Evolutionary conservation across 2,329 filamentous ascomycete genomes (phyloP).

Genomic region (Zymoseptoria ardabiliae): DNA sequence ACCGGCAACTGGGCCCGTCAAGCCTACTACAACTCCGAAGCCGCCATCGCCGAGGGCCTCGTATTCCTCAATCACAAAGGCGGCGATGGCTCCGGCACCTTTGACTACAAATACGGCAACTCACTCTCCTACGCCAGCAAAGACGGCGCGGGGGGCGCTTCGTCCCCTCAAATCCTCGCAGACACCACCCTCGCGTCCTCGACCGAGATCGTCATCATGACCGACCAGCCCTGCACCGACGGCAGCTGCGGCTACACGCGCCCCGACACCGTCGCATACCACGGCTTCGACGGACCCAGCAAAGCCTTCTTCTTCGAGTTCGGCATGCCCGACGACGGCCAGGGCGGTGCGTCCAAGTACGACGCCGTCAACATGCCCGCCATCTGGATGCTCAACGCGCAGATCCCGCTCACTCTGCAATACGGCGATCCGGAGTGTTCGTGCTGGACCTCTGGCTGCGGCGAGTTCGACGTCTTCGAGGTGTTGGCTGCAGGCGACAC

Average conservation of each 20-base stretch:
- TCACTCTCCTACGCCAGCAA: conserved; percentile 50
- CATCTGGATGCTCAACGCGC: conserved; percentile 67
- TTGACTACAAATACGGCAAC: conserved; percentile 48
- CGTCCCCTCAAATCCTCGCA: conserved; percentile 43
- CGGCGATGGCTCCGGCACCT: conserved; percentile 49
- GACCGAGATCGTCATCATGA: conserved; percentile 47
- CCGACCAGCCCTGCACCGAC: conserved; percentile 42
- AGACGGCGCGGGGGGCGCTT: conserved; percentile 41
- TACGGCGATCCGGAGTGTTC: conserved; percentile 58
- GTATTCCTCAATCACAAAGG: conserved; percentile 54
- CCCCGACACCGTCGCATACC: conserved; percentile 38
- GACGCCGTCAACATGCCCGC: conserved; percentile 58
- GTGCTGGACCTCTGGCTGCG: conserved; percentile 64
- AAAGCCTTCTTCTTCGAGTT: conserved; percentile 71
- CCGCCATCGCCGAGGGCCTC: conserved; percentile 43
- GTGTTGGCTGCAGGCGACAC: conserved; percentile 58
- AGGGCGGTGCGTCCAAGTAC: conserved; percentile 33
- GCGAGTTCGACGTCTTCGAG: conserved; percentile 71
- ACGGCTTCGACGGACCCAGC: conserved; percentile 62
- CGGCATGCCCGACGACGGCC: conserved; percentile 58
- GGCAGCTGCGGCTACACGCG: conserved; percentile 34
- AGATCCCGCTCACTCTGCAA: conserved; percentile 62
- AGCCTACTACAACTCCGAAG: conserved; percentile 31
- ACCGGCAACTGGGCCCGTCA: conserved; percentile 26
- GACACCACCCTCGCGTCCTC: conserved; percentile 45